Base-by-base conservation (phyloP, 169 alveolate genomes). In the Eimeria necatrix region DNA sequence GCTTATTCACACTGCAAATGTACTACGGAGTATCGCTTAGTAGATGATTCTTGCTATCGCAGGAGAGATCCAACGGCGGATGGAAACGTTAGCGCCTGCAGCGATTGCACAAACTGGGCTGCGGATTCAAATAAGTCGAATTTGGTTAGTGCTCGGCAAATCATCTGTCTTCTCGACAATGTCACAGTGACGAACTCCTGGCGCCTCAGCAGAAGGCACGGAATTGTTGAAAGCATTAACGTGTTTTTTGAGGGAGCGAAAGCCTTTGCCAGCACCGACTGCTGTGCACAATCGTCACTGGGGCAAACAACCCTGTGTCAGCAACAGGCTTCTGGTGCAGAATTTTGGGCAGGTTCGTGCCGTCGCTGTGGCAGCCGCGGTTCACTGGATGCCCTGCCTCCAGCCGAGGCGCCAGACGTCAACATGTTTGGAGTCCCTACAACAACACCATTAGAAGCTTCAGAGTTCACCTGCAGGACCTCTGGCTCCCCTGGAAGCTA, bases 251-350 rank as follows among this genome's bases (percentile, higher is more conserved):
- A 85, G 24, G 92, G 92, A 26, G 59, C 80, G 22, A 85, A 60
- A 60, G 92, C 81, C 81, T 85, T 85, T 60, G 92, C 81, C 92
- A 85, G 41, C 80, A n/a, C 59, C 32, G 80, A 26, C 78, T 7
- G 78, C 41, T 20, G 49, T 61, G 12, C 24, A 6, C 18, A 14
- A 22, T 2, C 56, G 73, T 46, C 56, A 20, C n/a, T 48, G 3
- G 68, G 14, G 24, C 92, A 12, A 41, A 59, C 64, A 46, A 12
- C 18, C 14, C 16, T 20, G 24, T 48, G 10, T 20, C 46, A 51
- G 56, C n/a, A 59, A 26, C 26, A 41, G 26, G 73, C 32, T 4
- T 24, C 46, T 48, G 24, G 26, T 26, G 74, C 51, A 5, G 12
- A 68, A 9, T 26, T 22, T 16, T 6, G 8, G 76, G 61, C 20